phyloP scores from a whole-genome alignment of 2,329 filamentous ascomycete genomes.

The Blastomyces silverae region DNA sequence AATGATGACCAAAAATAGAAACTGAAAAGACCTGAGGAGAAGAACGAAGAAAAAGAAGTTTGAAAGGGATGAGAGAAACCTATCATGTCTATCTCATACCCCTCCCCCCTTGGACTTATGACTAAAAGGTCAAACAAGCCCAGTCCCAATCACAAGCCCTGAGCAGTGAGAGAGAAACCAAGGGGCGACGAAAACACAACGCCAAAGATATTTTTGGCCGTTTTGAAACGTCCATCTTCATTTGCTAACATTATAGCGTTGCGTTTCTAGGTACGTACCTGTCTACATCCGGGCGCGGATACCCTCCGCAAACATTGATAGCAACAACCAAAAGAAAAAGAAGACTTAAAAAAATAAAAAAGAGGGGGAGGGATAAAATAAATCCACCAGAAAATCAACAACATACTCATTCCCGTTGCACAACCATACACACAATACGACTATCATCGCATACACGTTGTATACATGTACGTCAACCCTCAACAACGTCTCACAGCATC shows the following conservation, averaged over 20 bases:
- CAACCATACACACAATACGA: background rate
- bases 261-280: background rate
- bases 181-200: background rate
- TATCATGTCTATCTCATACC: background rate
- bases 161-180: background rate
- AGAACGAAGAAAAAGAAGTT: background rate
- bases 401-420: background rate
- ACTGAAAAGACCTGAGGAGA: constrained; percentile 46
- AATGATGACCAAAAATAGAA: constrained; percentile 37
- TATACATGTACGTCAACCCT: background rate
- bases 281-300: background rate
- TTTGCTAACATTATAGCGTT: background rate
- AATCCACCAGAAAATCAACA: background rate
- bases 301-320: background rate
- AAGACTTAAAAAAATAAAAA: background rate
- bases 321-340: background rate
- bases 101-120: background rate
- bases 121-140: background rate
- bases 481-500: background rate
- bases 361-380: background rate
- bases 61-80: background rate
- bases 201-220: background rate
- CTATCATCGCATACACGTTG: background rate
- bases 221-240: background rate
- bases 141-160: background rate